Evolutionary conservation across 306 rosid genomes (phyloP), one percentile per base, ranked within the genome.

Genomic region (Alnus rubra): DNA sequence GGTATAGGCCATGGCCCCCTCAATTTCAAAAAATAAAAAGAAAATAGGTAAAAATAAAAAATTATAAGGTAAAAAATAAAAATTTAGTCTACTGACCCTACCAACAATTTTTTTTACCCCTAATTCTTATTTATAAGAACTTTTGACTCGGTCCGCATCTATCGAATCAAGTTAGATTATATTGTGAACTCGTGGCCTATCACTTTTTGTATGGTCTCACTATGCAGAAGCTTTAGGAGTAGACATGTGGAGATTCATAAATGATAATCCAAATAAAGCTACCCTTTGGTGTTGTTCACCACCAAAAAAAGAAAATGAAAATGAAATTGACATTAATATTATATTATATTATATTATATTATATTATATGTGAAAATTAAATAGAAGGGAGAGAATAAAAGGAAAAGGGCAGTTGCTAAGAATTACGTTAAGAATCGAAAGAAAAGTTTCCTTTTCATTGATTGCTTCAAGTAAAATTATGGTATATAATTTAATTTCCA

Each of bases 191-290:
- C 42, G 49, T 18, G 31, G 50, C 50, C 71, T 67, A 42, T 1
- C 8, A 67, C 18, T 28, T 18, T 18, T 7, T 16, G 4, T 1
- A 18, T 67, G 71, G 28, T 39, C 39, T 42, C 50, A 18, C 31
- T 28, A 8, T 5, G 7, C 28, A 1, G 30, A 39, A 67, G 71
- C n/a, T 44, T 15, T 15, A 1, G 2, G 13, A 42, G 51, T 67
- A 30, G 71, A 42, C 51, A 67, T 39, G 71, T 39, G 71, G 31
- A 47, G 71, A 16, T 39, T 67, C 35, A 68, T 42, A 42, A 68
- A 68, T 42, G 51, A 18, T 18, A 68, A 68, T 39, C 72, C 30
- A 42, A n/a, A 42, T 68, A 68, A 42, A 68, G 51, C 72, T n/a
- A 68, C 9, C 50, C 31, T 16, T 42, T 2, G 51, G 72, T 68